These are phyloP conservation scores for Lactifluus pinguis DNA, from an alignment of 768 basidiomycete genomes.

Conservation along the genomic window DNA sequence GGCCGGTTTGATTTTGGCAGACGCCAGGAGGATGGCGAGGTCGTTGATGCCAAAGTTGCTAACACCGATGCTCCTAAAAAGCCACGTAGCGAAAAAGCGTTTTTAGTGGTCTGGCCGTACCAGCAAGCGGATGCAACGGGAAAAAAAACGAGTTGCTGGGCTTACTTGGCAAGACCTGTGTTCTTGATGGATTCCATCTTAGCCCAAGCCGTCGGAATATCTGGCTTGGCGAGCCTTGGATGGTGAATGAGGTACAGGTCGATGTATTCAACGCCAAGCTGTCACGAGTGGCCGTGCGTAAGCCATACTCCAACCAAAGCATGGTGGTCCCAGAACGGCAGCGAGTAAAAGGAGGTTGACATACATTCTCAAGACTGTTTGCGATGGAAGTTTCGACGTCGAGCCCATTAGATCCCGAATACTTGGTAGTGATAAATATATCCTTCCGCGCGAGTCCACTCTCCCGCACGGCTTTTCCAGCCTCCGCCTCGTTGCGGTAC, in stretches of 20 bases:
- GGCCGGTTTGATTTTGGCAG: constrained; percentile 52
- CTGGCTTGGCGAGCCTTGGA: constrained; percentile 43
- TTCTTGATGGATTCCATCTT: constrained; percentile 51
- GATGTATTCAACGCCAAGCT: constrained; percentile 58
- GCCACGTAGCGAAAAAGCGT: background rate
- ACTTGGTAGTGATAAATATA: constrained; percentile 60
- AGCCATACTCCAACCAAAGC: background rate
- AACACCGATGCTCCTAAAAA: constrained; percentile 56
- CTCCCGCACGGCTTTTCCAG: constrained; percentile 39
- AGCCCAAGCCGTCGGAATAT: constrained; percentile 54
- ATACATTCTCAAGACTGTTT: constrained; percentile 47
- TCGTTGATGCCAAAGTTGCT: constrained; percentile 56
- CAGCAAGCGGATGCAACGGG: background rate
- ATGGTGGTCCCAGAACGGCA: background rate
- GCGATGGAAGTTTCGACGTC: constrained; percentile 47
- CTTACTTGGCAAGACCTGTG: constrained; percentile 50
- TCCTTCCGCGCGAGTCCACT: constrained; percentile 49
- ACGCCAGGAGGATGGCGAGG: constrained; percentile 44
- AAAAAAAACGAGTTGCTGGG: background rate
- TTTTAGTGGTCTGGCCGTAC: background rate
- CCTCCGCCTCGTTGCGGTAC: constrained; percentile 54
- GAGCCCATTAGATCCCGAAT: constrained; percentile 41
- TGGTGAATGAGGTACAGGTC: constrained; percentile 66
- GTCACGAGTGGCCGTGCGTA: background rate
- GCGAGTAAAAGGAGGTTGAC: constrained; percentile 22